Base-by-base conservation (phyloP, 2,329 filamentous ascomycete species). In the Aspergillus pseudonomiae region DNA sequence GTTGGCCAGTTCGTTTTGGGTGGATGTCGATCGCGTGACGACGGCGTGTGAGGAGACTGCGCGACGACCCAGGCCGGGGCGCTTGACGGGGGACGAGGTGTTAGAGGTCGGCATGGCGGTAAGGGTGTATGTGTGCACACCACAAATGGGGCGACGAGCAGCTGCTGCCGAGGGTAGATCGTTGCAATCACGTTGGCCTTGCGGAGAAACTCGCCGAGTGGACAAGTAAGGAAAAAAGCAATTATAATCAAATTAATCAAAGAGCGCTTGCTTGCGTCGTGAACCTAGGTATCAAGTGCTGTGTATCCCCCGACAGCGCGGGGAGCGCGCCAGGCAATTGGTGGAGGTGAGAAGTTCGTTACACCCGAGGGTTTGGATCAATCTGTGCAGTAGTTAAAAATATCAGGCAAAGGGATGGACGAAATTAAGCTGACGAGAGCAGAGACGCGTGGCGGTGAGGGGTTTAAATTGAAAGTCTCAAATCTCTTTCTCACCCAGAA, bases 1-100 rank as follows among this genome's bases (percentile, higher is more conserved):
- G 61, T 73, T 64, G 52, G 72, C 72, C 62, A 75, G 68, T 50
- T 79, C 76, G 58, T 63, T 71, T 59, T 71, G 68, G 63, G 73
- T 70, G n/a, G 72, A 68, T 43, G 70, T 67, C 58, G 74, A 65
- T 65, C 75, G 75, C 71, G 75, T 77, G 71, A 77, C 71, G 39
- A 78, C 73, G 59, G 77, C 76, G 69, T 79, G 75, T 55, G 77
- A 79, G 63, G 77, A 79, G 57, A 78, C 74, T 46, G 76, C 77
- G 63, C 77, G 77, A 64, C 77, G 77, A 69, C 71, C 76, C 65
- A 79, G 71, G 59, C 73, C 77, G 59, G 77, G 77, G 68, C 77
- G 76, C 73, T 78, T 79, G 63, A 76, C 74, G 36, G 77, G 77
- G 60, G 77, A 78, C 30, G 77, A 73, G 21, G 72, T 77, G 67